Conservation (phyloP, 2,329 filamentous ascomycete genomes). For the Penicillium olsonii region DNA sequence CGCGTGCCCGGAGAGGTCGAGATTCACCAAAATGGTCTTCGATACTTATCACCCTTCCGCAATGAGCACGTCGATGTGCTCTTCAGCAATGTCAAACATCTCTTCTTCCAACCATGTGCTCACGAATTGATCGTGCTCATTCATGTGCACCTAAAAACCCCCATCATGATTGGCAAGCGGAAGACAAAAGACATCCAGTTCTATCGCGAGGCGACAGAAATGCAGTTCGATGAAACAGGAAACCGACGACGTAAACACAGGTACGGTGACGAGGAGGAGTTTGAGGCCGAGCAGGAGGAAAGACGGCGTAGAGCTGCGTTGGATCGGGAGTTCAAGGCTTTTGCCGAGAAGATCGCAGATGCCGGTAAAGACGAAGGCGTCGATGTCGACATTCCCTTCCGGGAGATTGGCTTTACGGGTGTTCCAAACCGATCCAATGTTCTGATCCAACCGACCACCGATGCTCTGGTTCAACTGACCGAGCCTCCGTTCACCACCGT, state of each 20-base stretch:
- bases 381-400: conserved; percentile 94
- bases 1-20: conserved; percentile 93
- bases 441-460: conserved; percentile 91
- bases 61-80: conserved; percentile 88
- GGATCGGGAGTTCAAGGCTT: conserved; percentile 92
- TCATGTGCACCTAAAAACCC: conserved; percentile 95
- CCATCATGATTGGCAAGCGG: conserved; percentile 97
- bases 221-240: conserved; percentile 97
- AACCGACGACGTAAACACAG: conserved; percentile 97
- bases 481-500: conserved; percentile 96
- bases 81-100: conserved; percentile 96
- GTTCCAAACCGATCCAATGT: conserved; percentile 96
- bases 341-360: conserved; percentile 96
- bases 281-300: conserved; percentile 97
- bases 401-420: conserved; percentile 94
- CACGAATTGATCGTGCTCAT: conserved; percentile 98
- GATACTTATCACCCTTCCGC: conserved; percentile 81
- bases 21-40: conserved; percentile 98
- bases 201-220: conserved; percentile 95
- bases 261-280: conserved; percentile 97
- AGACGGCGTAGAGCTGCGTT: conserved; percentile 85
- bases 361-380: conserved; percentile 88
- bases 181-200: conserved; percentile 99
- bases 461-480: conserved; percentile 94
- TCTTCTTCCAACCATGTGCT: conserved; percentile 97